Conservation (phyloP, 2,329 filamentous ascomycete genomes). For the Diaporthe batatas region DNA sequence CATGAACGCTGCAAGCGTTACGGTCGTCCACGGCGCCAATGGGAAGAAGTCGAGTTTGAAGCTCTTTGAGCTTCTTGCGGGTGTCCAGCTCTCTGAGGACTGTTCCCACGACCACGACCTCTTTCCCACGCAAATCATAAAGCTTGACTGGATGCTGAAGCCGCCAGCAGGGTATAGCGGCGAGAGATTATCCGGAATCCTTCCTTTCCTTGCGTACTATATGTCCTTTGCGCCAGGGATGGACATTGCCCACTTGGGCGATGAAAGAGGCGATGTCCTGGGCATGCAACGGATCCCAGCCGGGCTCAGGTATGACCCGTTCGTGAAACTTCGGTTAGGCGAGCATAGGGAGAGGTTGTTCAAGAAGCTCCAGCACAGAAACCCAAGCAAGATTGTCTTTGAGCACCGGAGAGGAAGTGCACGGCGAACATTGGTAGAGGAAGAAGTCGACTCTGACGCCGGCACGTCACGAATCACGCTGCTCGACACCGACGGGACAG, state of each 20-base stretch:
- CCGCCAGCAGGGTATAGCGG: constrained; percentile 25
- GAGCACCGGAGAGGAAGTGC: background rate
- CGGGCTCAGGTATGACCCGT: constrained; percentile 46
- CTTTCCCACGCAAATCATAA: constrained; percentile 39
- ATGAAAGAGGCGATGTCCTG: constrained; percentile 59
- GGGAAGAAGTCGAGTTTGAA: constrained; percentile 43
- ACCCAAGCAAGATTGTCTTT: constrained; percentile 27
- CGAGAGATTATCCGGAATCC: constrained; percentile 56
- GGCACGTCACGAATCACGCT: background rate
- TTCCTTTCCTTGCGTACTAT: constrained; percentile 60
- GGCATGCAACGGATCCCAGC: constrained; percentile 57
- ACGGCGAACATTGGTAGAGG: constrained; percentile 12
- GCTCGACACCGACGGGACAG: background rate
- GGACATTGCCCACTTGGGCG: constrained; percentile 55
- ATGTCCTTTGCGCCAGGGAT: constrained; percentile 55
- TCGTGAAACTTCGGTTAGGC: constrained; percentile 21
- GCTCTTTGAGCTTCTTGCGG: constrained; percentile 54
- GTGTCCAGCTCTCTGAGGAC: constrained; percentile 46
- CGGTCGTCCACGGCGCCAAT: constrained; percentile 44
- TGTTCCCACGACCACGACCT: constrained; percentile 39
- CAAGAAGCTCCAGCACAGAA: background rate
- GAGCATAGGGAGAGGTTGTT: constrained; percentile 11
- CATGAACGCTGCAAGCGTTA: constrained; percentile 52
- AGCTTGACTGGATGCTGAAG: constrained; percentile 41
- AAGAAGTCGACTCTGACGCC: constrained; percentile 11